phyloP scores from a whole-genome alignment of 108 stramenopile genomes.

The Pseudonitzschia pungens region DNA sequence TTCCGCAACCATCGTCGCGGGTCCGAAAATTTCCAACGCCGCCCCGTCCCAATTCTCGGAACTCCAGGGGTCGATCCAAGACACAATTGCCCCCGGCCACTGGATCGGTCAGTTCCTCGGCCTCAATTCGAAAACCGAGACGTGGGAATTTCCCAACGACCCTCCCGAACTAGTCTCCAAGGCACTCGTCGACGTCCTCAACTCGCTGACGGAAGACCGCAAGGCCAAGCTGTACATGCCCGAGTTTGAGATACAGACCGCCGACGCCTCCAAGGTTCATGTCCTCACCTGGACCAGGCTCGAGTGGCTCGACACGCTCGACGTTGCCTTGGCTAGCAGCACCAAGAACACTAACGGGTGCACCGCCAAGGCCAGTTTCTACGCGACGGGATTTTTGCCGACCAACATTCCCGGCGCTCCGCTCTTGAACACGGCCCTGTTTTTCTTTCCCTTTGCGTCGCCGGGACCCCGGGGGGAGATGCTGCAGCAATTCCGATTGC shows the following conservation, averaged over 20 bases:
- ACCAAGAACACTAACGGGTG: not conserved
- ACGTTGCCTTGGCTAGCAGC: constrained; percentile 1
- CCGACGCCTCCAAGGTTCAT: constrained; percentile 20
- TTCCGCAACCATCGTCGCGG: not conserved
- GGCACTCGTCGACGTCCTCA: constrained; percentile 25
- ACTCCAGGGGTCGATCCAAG: constrained; percentile 23
- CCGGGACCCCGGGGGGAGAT: constrained; percentile 24
- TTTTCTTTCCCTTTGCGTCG: constrained; percentile 26
- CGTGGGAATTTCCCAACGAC: constrained; percentile 22
- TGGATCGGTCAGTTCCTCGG: constrained; percentile 30
- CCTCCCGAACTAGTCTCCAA: constrained; percentile 9
- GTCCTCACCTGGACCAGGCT: constrained; percentile 29
- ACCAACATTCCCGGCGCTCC: constrained; percentile 28
- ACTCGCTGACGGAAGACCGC: constrained; percentile 14
- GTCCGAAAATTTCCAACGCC: not conserved
- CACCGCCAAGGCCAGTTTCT: constrained; percentile 25
- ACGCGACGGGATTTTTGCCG: constrained; percentile 34
- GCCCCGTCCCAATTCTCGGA: constrained; percentile 17
- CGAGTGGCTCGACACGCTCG: constrained; percentile 31
- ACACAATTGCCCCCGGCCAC: constrained; percentile 28
- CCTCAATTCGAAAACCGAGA: constrained; percentile 4
- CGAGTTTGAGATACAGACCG: constrained; percentile 12
- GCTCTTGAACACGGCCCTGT: constrained; percentile 17
- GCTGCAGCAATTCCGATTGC: constrained; percentile 26
- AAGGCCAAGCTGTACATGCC: constrained; percentile 24